phyloP scores from a whole-genome alignment of 176 grass and related monocot species.

The Carex littledalei region DNA sequence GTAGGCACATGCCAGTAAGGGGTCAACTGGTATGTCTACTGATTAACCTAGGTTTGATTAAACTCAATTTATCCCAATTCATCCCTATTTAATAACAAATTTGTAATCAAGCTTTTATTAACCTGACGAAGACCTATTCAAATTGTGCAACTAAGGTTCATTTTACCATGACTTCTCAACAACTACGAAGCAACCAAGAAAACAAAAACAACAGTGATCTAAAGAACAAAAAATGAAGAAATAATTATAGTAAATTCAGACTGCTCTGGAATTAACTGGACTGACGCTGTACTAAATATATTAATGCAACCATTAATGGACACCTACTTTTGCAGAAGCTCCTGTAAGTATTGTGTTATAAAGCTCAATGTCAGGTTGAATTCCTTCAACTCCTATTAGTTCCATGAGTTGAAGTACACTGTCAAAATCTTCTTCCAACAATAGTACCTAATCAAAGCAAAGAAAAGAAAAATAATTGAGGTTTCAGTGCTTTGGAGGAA shows the following conservation, averaged over 20 bases:
- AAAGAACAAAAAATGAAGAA: not conserved
- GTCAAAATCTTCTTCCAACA: conserved; percentile 60
- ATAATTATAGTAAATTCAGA: not conserved
- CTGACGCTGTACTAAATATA: not conserved
- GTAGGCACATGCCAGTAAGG: not conserved
- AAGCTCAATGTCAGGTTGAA: conserved; percentile 43
- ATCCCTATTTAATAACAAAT: not conserved
- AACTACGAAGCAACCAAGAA: not conserved
- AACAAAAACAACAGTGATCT: not conserved
- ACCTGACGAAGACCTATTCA: not conserved
- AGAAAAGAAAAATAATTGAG: not conserved
- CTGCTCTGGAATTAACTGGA: conserved; percentile 10
- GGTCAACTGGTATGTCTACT: not conserved
- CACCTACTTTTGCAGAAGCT: conserved; percentile 50
- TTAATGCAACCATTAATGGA: not conserved
- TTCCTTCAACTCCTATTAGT: conserved; percentile 34
- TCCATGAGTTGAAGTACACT: conserved; percentile 52
- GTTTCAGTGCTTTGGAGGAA: not conserved
- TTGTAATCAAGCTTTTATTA: not conserved
- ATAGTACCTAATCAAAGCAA: conserved; percentile 53
- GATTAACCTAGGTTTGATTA: not conserved
- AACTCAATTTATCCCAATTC: not conserved
- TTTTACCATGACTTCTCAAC: not conserved
- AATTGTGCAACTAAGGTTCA: not conserved
- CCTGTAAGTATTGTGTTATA: conserved; percentile 65